Evolutionary conservation across 768 basidiomycete genomes (phyloP).

Genomic region (Psilocybe azurescens): DNA sequence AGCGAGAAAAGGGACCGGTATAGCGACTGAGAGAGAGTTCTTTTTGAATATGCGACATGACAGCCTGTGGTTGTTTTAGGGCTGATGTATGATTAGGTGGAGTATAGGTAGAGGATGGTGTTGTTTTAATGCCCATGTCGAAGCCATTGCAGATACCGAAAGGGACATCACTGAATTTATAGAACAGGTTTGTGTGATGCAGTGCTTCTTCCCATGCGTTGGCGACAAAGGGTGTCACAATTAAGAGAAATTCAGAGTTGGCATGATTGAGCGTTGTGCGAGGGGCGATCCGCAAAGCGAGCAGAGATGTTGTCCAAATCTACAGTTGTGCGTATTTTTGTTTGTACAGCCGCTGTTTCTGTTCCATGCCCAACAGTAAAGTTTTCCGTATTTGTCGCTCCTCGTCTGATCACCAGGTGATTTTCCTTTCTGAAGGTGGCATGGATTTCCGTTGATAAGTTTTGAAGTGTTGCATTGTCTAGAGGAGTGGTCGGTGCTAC

Average conservation of each 20-base stretch:
- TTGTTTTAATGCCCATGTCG: constrained; percentile 24
- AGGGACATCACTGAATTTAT: constrained; percentile 24
- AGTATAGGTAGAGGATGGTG: constrained; percentile 15
- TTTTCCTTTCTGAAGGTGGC: neutral
- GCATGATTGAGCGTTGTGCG: constrained; percentile 25
- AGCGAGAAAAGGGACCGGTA: constrained; percentile 32
- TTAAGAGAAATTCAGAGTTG: constrained; percentile 20
- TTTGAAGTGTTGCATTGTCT: constrained; percentile 4
- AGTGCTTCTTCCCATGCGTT: constrained; percentile 23
- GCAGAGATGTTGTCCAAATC: constrained; percentile 19
- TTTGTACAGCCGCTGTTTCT: neutral
- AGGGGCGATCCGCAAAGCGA: constrained; percentile 18
- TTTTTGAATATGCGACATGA: constrained; percentile 20
- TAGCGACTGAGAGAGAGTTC: constrained; percentile 31
- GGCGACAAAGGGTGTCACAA: constrained; percentile 29
- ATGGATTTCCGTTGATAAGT: constrained; percentile 10
- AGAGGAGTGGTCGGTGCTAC: constrained; percentile 11
- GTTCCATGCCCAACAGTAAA: constrained; percentile 25
- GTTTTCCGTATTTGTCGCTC: constrained; percentile 7
- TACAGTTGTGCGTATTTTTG: constrained; percentile 4
- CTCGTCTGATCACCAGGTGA: neutral
- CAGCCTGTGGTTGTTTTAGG: constrained; percentile 11
- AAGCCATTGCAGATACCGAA: constrained; percentile 26
- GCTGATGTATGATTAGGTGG: constrained; percentile 30
- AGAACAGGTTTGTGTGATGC: constrained; percentile 6